Percentiles rank a stretch among this genome's conserved stretches.
Conservation (phyloP, 371 early-diverging fungal species). For the Phascolomyces articulosus region DNA sequence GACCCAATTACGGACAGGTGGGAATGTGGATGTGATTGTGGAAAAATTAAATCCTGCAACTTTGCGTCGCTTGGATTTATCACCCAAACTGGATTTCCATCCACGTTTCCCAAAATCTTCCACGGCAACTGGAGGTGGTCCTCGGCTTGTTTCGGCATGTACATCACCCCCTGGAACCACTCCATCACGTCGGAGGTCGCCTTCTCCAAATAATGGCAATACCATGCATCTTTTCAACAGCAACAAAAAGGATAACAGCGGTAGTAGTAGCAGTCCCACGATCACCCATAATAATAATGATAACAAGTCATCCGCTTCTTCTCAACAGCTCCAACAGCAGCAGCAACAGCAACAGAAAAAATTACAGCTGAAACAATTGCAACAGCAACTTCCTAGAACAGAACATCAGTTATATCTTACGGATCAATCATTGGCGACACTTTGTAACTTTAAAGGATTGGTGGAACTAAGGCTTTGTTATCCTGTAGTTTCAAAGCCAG, state of each 20-base stretch:
- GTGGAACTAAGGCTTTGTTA: conserved; percentile 23
- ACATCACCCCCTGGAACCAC: background rate
- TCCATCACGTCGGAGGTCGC: background rate
- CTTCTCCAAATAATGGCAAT: background rate
- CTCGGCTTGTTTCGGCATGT: background rate
- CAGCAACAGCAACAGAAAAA: background rate
- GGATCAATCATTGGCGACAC: background rate
- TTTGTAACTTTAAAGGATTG: conserved; percentile 13
- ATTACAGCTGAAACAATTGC: no score
- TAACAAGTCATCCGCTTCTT: no score
- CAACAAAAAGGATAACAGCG: background rate
- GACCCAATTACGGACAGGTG: conserved; percentile 36
- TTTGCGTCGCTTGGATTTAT: conserved; percentile 26
- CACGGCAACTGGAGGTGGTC: background rate
- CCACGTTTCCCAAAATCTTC: conserved; percentile 20
- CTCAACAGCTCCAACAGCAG: no score
- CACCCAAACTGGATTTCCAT: conserved; percentile 31
- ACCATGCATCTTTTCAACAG: background rate
- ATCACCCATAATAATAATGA: no score
- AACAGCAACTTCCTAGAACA: conserved; percentile 10
- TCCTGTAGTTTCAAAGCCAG: conserved; percentile 12
- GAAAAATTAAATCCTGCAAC: conserved; percentile 13
- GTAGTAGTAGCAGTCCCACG: background rate
- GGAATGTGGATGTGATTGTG: conserved; percentile 29
- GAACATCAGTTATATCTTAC: conserved; percentile 19